Base-by-base conservation (phyloP, 1,284 basidiomycete species). In the Baeospora myosura region DNA sequence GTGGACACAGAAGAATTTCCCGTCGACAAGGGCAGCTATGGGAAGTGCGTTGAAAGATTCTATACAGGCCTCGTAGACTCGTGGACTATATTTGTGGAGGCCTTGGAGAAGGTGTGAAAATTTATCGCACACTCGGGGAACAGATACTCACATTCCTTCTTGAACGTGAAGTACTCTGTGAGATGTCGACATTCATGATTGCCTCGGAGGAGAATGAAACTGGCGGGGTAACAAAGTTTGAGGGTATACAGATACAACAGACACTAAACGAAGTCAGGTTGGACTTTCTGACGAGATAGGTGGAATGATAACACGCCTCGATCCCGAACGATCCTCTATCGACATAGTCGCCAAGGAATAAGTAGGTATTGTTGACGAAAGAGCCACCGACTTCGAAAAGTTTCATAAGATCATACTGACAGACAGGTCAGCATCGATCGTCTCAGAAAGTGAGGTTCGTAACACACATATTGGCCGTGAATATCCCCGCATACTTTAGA, bases 281-380 rank as follows among this genome's bases (percentile, higher is more conserved):
- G 40, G 22, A 28, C 26, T 28, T n/a, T 8, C 26, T 23, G 4
- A 25, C 2, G 20, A 3, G 3, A 2, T 21, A 3, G 12, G 3
- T 22, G 37, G 46, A 41, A 50, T 32, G 28, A n/a, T 24, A 10
- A 31, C 52, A 56, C 71, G 91, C 91, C 72, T 96, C 93, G 55
- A 96, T 93, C 14, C 89, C 88, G 64, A 96, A 97, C 67, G 87
- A 86, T 20, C 96, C 95, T 43, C 95, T 81, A 68, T 99, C 96
- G 37, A 99, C 95, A 61, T 98, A 98, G 65, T 99, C 95, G 38
- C 95, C 95, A 21, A 99, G 73, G 67, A 98, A 99, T 37, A 98
- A 74, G 67, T 98, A 98, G 31, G 83, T 78, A 45, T 87, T 97
- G 44, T 95, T 86, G 14, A 82, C 76, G 18, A 91, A 76, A 54